A percentile compares a stretch with the other conserved stretches of the same genome.
Conservation (phyloP, 2,329 filamentous ascomycete species). For the Paecilomyces sp. region DNA sequence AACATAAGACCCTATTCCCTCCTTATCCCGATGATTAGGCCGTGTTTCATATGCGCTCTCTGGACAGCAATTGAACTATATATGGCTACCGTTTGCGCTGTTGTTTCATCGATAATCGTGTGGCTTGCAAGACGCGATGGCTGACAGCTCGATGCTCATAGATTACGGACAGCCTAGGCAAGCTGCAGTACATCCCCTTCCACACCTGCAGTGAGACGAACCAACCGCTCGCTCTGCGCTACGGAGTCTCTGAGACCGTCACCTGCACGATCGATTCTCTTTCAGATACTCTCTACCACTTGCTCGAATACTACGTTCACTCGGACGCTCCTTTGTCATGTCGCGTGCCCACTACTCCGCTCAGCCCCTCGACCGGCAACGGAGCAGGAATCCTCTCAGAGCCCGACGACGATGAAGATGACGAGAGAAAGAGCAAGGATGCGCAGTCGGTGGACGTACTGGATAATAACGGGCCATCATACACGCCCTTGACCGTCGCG, state of each 20-base stretch:
- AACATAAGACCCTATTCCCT: constrained; percentile 1
- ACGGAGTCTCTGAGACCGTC: constrained; percentile 63
- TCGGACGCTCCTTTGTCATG: constrained; percentile 90
- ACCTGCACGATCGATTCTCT: constrained; percentile 46
- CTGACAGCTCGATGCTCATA: constrained; percentile 9
- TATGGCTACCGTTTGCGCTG: background rate
- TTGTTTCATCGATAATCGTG: background rate
- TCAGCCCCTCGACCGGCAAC: constrained; percentile 22
- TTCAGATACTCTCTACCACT: constrained; percentile 48
- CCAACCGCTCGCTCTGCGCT: constrained; percentile 73
- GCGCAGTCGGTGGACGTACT: constrained; percentile 9
- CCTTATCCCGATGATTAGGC: background rate
- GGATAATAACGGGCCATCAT: constrained; percentile 23
- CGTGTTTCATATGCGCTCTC: constrained; percentile 2
- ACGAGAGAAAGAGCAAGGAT: constrained; percentile 42
- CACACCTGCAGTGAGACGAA: constrained; percentile 82
- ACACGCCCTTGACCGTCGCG: constrained; percentile 78
- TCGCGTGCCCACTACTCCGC: constrained; percentile 74
- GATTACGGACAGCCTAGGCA: constrained; percentile 70
- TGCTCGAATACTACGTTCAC: constrained; percentile 85
- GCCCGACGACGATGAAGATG: constrained; percentile 31
- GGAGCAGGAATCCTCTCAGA: constrained; percentile 24
- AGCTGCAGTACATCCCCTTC: constrained; percentile 89
- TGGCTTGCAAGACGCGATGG: background rate
- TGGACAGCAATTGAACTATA: background rate